These are phyloP conservation scores for Fusarium denticulatum DNA, from an alignment of 2,329 filamentous ascomycete genomes.

Conservation along the genomic window DNA sequence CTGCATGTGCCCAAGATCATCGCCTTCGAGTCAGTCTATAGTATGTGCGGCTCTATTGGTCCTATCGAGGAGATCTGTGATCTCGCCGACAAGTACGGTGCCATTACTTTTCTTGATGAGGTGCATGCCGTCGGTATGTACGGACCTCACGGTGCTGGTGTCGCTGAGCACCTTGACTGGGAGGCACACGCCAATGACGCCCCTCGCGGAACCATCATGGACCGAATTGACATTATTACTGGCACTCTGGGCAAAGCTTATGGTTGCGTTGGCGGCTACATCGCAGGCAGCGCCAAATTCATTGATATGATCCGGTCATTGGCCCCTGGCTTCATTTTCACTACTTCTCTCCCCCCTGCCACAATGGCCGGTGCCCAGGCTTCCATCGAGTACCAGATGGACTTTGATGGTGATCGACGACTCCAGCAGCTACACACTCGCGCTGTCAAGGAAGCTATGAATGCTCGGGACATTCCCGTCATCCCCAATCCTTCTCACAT, in stretches of 20 bases:
- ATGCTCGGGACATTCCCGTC: conserved; percentile 86
- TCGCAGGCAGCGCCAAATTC: conserved; percentile 86
- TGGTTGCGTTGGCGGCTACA: conserved; percentile 97
- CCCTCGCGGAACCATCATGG: conserved; percentile 87
- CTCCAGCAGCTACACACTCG: conserved; percentile 97
- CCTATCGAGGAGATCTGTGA: conserved; percentile 97
- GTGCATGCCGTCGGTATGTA: conserved; percentile 99
- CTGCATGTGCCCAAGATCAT: conserved; percentile 94
- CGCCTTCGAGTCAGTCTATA: conserved; percentile 98
- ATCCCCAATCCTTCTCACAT: conserved; percentile 99
- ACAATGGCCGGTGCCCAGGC: conserved; percentile 94
- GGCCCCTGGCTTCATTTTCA: conserved; percentile 98
- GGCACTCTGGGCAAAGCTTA: conserved; percentile 98
- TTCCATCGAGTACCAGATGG: conserved; percentile 93
- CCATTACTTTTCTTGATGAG: conserved; percentile 97
- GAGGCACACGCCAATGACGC: conserved; percentile 81
- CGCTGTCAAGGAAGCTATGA: conserved; percentile 87
- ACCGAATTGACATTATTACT: conserved; percentile 97
- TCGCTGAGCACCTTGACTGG: conserved; percentile 96
- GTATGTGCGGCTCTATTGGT: conserved; percentile 98
- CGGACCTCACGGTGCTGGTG: conserved; percentile 92
- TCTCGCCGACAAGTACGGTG: conserved; percentile 95
- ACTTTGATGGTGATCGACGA: conserved; percentile 83
- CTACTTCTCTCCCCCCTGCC: conserved; percentile 92
- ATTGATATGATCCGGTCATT: conserved; percentile 94